Evolutionary conservation across 2,329 filamentous ascomycete species (phyloP).

Genomic region (Pseudogymnoascus sp.): DNA sequence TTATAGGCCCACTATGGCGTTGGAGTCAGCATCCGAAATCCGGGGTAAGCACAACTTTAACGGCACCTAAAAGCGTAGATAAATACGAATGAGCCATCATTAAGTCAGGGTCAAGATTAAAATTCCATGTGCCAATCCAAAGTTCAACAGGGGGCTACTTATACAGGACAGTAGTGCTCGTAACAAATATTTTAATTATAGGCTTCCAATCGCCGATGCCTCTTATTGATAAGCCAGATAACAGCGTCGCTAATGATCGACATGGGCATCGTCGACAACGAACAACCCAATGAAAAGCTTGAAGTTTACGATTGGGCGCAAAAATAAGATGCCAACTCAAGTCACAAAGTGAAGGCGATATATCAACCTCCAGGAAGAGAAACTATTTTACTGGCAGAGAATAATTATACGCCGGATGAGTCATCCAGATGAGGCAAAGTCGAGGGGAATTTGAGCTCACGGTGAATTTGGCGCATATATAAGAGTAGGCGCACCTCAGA

Average conservation of each 20-base stretch:
- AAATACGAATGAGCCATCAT: not conserved
- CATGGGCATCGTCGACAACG: not conserved
- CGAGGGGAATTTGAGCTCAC: not conserved
- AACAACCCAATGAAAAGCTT: not conserved
- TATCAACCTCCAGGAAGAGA: not conserved
- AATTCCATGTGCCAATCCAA: not conserved
- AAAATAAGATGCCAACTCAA: not conserved
- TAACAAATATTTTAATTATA: not conserved
- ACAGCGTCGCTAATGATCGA: not conserved
- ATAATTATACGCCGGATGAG: not conserved
- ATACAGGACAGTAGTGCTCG: not conserved
- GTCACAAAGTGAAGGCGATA: not conserved
- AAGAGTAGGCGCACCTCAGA: not conserved
- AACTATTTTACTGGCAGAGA: not conserved
- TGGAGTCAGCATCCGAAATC: not conserved
- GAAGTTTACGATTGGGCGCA: not conserved
- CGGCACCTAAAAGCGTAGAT: not conserved
- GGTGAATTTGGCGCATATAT: not conserved
- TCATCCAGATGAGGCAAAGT: not conserved
- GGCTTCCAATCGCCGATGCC: not conserved
- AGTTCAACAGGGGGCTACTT: not conserved
- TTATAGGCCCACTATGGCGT: constrained; percentile 1
- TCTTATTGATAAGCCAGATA: not conserved
- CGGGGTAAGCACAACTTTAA: not conserved
- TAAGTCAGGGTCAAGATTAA: not conserved